phyloP scores from a whole-genome alignment of 2,329 filamentous ascomycete genomes.

The Sclerotinia trifoliorum region DNA sequence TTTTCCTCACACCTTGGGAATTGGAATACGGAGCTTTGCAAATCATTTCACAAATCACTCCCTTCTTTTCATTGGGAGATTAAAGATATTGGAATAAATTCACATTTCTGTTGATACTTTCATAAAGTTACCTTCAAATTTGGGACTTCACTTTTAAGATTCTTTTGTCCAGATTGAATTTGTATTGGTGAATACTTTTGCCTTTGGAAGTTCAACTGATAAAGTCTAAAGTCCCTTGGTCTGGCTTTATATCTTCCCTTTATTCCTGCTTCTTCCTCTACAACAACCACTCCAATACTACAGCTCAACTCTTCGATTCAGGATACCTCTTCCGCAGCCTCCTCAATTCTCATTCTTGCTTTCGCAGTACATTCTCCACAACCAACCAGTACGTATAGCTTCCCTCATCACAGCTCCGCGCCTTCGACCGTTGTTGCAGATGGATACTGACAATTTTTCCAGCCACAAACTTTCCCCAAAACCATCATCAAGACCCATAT shows the following conservation, averaged over 20 bases:
- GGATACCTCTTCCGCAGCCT: background rate
- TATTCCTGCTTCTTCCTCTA: background rate
- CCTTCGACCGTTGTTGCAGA: background rate
- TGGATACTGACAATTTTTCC: conserved; percentile 5
- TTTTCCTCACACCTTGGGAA: background rate
- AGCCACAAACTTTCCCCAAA: background rate
- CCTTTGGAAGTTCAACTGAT: background rate
- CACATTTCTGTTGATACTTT: background rate
- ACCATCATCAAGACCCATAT: background rate
- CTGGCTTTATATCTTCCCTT: background rate
- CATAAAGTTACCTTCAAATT: background rate
- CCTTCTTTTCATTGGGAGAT: background rate
- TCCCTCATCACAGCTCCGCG: background rate
- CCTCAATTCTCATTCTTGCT: background rate
- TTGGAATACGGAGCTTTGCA: background rate
- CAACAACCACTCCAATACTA: background rate
- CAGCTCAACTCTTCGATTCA: background rate
- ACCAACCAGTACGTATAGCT: conserved; percentile 9
- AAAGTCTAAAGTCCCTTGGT: background rate
- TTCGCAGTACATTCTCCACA: background rate
- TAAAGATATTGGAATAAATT: background rate
- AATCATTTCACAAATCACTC: background rate
- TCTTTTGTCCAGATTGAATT: background rate
- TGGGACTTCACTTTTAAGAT: background rate
- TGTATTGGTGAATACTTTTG: conserved; percentile 6